A percentile compares a stretch with the other conserved stretches of the same genome.
phyloP scores from a whole-genome alignment of 1,284 basidiomycete genomes.

The Puccinia triticina region DNA sequence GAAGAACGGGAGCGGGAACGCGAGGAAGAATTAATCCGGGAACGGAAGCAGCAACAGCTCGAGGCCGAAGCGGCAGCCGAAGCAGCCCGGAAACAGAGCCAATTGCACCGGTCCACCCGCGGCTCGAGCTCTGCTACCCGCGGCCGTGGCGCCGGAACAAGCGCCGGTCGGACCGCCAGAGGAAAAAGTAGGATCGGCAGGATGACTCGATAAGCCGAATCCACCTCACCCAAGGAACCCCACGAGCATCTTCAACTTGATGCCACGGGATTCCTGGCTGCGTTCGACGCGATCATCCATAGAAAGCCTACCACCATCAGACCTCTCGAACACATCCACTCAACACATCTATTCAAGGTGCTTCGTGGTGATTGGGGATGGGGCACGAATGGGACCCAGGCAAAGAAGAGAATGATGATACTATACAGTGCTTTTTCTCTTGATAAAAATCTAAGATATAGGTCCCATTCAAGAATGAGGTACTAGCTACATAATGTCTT shows the following conservation, averaged over 20 bases:
- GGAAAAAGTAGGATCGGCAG: slow-evolving; percentile 45
- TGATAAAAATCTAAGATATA: too few relatives aligned
- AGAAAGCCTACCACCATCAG: too few relatives aligned
- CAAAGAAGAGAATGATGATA: too few relatives aligned
- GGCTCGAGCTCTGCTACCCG: slow-evolving; percentile 2
- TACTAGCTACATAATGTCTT: too few relatives aligned
- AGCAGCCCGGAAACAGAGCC: slow-evolving; percentile 27
- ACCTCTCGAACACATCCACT: too few relatives aligned
- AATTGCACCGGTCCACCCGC: slow-evolving; percentile 20
- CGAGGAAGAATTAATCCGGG: slow-evolving; percentile 14
- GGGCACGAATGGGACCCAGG: too few relatives aligned
- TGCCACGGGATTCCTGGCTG: too few relatives aligned
- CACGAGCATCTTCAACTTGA: not conserved
- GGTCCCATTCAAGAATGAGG: too few relatives aligned
- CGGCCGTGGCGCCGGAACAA: slow-evolving; percentile 3
- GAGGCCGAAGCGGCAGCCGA: slow-evolving; percentile 39
- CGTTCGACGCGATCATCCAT: too few relatives aligned
- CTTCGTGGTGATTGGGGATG: too few relatives aligned
- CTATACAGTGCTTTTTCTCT: too few relatives aligned
- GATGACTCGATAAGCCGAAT: slow-evolving; percentile 19
- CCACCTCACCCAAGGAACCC: not conserved
- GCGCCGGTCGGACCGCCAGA: slow-evolving; percentile 30
- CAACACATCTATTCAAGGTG: too few relatives aligned
- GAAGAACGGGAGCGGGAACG: slow-evolving; percentile 12
- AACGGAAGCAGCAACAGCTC: slow-evolving; percentile 19